Conservation (phyloP, 2,329 filamentous ascomycete genomes). For the Orbilia oligospora region DNA sequence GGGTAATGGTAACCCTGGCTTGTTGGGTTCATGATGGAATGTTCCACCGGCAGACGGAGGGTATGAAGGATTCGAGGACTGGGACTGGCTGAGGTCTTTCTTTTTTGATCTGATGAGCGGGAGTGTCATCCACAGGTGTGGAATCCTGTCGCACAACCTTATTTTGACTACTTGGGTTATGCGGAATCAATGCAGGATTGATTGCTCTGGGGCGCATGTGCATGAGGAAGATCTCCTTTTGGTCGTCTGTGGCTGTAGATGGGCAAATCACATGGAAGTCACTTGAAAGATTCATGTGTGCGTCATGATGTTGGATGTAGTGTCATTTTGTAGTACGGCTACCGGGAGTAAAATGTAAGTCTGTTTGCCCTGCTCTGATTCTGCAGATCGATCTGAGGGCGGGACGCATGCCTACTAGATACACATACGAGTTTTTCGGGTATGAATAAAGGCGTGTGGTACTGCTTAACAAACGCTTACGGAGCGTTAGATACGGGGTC, state of each 20-base stretch:
- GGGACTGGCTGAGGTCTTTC: not conserved
- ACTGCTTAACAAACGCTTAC: too few relatives aligned
- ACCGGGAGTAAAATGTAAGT: not conserved
- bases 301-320: not conserved
- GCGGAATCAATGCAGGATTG: not conserved
- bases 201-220: not conserved
- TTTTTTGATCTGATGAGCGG: not conserved
- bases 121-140: not conserved
- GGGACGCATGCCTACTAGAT: too few relatives aligned
- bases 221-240: not conserved
- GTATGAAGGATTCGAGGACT: constrained; percentile 2
- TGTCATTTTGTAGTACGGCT: not conserved
- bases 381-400: too few relatives aligned
- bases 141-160: constrained; percentile 15
- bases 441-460: too few relatives aligned
- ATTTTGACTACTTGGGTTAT: constrained; percentile 1
- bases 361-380: not conserved
- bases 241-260: not conserved
- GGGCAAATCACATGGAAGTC: not conserved
- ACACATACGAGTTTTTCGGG: too few relatives aligned
- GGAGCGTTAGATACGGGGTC: too few relatives aligned
- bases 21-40: not conserved
- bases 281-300: not conserved
- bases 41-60: constrained; percentile 6
- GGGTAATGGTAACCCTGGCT: constrained; percentile 1